Percentiles rank a stretch among this genome's conserved stretches.
Evolutionary conservation across 75 land plant species (phyloP).

Genomic region (Picea sitchensis): DNA sequence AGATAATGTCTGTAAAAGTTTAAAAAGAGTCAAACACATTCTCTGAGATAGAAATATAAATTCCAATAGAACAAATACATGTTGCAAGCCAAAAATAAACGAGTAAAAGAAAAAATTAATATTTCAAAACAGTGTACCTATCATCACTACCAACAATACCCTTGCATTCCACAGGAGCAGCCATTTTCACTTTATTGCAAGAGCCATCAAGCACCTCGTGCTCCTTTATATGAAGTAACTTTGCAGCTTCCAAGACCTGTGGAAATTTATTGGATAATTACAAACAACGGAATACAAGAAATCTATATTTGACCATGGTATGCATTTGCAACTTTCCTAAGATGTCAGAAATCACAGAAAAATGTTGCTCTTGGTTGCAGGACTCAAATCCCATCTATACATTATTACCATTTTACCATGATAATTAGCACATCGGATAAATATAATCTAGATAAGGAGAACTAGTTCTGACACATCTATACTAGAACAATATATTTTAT

Average conservation of each 20-base stretch:
- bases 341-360: neutral
- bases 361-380: neutral
- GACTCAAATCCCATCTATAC: neutral
- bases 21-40: neutral
- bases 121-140: conserved; percentile 43
- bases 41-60: conserved; percentile 12
- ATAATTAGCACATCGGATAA: neutral
- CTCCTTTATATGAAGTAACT: conserved; percentile 83
- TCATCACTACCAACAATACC: conserved; percentile 99
- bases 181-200: conserved; percentile 71
- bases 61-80: neutral
- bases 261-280: neutral
- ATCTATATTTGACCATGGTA: neutral
- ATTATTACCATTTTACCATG: neutral
- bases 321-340: neutral
- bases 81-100: neutral
- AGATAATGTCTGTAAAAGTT: conserved; percentile 77
- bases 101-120: neutral
- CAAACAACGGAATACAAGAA: neutral
- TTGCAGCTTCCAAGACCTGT: conserved; percentile 95
- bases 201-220: conserved; percentile 89
- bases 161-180: conserved; percentile 99
- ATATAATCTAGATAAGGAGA: neutral
- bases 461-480: neutral
- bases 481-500: neutral